Conservation (phyloP, 257 asterid genomes). For the Schizonepeta tenuifolia region DNA sequence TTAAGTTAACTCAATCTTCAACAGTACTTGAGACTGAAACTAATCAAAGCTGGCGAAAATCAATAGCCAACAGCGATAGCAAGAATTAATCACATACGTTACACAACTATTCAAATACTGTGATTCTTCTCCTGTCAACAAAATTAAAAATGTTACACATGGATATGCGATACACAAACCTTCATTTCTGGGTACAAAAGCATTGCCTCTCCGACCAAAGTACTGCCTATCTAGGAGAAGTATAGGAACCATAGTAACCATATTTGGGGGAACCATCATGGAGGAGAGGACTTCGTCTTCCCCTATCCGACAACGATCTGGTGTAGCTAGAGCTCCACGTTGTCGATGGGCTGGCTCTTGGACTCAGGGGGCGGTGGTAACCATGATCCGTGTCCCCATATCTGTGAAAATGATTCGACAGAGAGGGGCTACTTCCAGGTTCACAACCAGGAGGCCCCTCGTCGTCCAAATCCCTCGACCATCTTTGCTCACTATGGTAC, state of each 20-base stretch:
- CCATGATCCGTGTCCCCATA: constrained; percentile 51
- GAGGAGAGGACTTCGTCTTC: constrained; percentile 54
- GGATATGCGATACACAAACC: background rate
- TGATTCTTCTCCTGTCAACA: background rate
- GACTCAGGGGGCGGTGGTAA: constrained; percentile 41
- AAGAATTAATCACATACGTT: background rate
- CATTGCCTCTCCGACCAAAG: background rate
- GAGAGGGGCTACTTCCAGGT: constrained; percentile 60
- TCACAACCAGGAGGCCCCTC: constrained; percentile 88
- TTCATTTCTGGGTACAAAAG: background rate
- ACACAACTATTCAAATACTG: background rate
- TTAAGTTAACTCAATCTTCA: too few relatives aligned
- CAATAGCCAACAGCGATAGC: background rate
- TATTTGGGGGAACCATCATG: constrained; percentile 44
- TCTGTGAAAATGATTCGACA: constrained; percentile 50
- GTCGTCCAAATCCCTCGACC: constrained; percentile 60
- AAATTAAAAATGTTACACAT: background rate
- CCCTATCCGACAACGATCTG: constrained; percentile 68
- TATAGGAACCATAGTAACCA: constrained; percentile 42
- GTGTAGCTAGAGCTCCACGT: constrained; percentile 61
- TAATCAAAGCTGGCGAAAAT: background rate
- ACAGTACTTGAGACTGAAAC: too few relatives aligned
- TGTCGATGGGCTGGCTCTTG: constrained; percentile 43
- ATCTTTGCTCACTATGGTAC: constrained; percentile 44
- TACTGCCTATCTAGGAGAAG: constrained; percentile 52